Evolutionary conservation across 2,329 filamentous ascomycete species (phyloP).

Genomic region (Botrytis hyacinthi): DNA sequence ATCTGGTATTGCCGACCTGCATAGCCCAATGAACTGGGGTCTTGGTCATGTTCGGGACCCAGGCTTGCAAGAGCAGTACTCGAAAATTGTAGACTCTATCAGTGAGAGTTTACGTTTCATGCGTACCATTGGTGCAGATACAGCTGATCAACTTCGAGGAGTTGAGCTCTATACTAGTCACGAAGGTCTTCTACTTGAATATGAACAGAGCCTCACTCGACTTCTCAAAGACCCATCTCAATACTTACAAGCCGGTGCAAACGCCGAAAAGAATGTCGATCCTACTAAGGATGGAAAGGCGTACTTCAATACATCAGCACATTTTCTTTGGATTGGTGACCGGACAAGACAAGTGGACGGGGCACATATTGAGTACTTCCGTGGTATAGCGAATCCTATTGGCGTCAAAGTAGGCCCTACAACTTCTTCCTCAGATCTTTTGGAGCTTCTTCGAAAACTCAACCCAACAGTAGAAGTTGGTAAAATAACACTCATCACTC

Average conservation of each 20-base stretch:
- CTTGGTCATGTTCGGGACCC: slow-evolving; percentile 88
- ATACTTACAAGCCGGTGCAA: not conserved
- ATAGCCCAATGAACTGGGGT: slow-evolving; percentile 91
- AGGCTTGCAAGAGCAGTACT: slow-evolving; percentile 80
- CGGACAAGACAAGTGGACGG: slow-evolving; percentile 90
- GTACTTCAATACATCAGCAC: slow-evolving; percentile 91
- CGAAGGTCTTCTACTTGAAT: slow-evolving; percentile 90
- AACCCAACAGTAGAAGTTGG: slow-evolving; percentile 81
- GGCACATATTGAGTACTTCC: slow-evolving; percentile 95
- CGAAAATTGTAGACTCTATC: slow-evolving; percentile 78
- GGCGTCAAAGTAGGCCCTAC: slow-evolving; percentile 94
- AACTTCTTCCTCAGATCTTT: slow-evolving; percentile 73
- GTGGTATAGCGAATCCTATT: slow-evolving; percentile 92
- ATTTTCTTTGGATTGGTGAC: slow-evolving; percentile 98
- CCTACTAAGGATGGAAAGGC: slow-evolving; percentile 43
- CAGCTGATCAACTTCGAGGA: slow-evolving; percentile 78
- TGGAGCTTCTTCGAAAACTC: slow-evolving; percentile 76
- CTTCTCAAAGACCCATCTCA: slow-evolving; percentile 61
- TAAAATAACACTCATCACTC: slow-evolving; percentile 94
- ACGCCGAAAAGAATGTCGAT: not conserved
- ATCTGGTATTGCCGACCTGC: slow-evolving; percentile 88
- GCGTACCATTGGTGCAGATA: slow-evolving; percentile 87
- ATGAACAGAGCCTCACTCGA: slow-evolving; percentile 85
- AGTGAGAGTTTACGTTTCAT: slow-evolving; percentile 92
- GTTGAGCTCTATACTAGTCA: slow-evolving; percentile 96